These are phyloP conservation scores for Endogone sp. DNA, from an alignment of 192 early-diverging fungal species.

Conservation along the genomic window DNA sequence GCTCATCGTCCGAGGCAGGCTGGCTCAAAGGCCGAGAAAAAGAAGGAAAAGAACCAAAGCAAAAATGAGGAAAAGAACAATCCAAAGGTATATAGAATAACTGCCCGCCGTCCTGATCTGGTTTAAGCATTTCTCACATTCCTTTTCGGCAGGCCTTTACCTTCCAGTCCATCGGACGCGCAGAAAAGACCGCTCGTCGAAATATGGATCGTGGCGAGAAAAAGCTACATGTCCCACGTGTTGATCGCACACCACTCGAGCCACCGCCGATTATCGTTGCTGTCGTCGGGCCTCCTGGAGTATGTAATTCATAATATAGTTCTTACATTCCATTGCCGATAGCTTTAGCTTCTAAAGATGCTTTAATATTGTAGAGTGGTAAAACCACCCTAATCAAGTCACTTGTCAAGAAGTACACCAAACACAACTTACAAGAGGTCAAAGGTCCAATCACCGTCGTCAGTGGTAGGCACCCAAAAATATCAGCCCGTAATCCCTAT, in stretches of 20 bases:
- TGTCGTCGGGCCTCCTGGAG: conserved; percentile 92
- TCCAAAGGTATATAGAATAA: conserved; percentile 59
- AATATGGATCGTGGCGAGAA: conserved; percentile 86
- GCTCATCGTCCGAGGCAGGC: conserved; percentile 77
- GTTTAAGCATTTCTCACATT: neutral
- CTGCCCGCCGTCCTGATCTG: neutral
- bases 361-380: conserved; percentile 59
- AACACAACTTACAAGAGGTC: conserved; percentile 86
- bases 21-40: conserved; percentile 78
- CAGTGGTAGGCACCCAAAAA: conserved; percentile 49
- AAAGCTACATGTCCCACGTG: conserved; percentile 92
- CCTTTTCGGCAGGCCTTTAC: conserved; percentile 58
- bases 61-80: conserved; percentile 84
- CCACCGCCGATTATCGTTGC: conserved; percentile 92
- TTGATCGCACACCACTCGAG: conserved; percentile 87
- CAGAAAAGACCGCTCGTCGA: conserved; percentile 74
- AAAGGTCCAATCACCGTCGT: conserved; percentile 98
- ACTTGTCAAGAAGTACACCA: conserved; percentile 92
- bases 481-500: too few species aligned
- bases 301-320: conserved; percentile 34
- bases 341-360: conserved; percentile 4
- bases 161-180: conserved; percentile 65
- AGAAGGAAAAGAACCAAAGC: conserved; percentile 70
- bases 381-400: conserved; percentile 98
- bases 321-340: neutral